Percentiles rank a stretch among this genome's conserved stretches.
Conservation (phyloP, 495 filamentous ascomycete species). For the Penicillium cinerascens region DNA sequence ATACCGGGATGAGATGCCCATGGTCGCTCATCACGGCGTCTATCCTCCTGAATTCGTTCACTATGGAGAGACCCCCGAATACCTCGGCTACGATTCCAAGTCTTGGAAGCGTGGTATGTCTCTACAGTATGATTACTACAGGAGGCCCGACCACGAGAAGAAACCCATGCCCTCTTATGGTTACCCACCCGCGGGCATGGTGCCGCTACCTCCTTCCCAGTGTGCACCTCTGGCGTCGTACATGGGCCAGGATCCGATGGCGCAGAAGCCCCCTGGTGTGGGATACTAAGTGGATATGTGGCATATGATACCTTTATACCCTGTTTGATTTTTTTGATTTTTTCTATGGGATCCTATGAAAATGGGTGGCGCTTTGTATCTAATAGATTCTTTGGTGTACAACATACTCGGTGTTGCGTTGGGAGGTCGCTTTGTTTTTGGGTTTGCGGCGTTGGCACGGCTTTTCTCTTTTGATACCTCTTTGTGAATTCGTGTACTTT, state of each 20-base stretch:
- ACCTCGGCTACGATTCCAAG: slow-evolving; percentile 27
- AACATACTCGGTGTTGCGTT: slow-evolving; percentile 18
- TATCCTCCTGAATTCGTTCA: slow-evolving; percentile 20
- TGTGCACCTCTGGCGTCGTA: slow-evolving; percentile 35
- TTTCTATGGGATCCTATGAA: slow-evolving; percentile 5
- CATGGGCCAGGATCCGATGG: slow-evolving; percentile 20
- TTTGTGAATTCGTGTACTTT: slow-evolving; percentile 2
- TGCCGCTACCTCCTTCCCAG: slow-evolving; percentile 23
- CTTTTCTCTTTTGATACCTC: slow-evolving; percentile 13
- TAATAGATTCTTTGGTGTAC: slow-evolving; percentile 9
- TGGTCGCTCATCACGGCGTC: slow-evolving; percentile 15
- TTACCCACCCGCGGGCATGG: slow-evolving; percentile 16
- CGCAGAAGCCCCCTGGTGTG: slow-evolving; percentile 23
- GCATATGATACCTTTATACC: background rate
- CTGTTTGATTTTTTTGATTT: background rate
- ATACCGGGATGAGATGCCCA: slow-evolving; percentile 25
- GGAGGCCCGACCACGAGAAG: slow-evolving; percentile 24
- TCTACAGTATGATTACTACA: slow-evolving; percentile 27
- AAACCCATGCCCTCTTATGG: slow-evolving; percentile 18
- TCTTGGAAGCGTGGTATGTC: slow-evolving; percentile 35
- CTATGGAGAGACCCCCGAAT: slow-evolving; percentile 17
- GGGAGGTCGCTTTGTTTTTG: slow-evolving; percentile 2
- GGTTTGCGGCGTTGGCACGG: slow-evolving; percentile 4
- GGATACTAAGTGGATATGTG: slow-evolving; percentile 15
- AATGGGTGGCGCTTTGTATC: slow-evolving; percentile 13